Base-by-base conservation (phyloP, 306 rosid genomes). In the Dalbergia cultrata region DNA sequence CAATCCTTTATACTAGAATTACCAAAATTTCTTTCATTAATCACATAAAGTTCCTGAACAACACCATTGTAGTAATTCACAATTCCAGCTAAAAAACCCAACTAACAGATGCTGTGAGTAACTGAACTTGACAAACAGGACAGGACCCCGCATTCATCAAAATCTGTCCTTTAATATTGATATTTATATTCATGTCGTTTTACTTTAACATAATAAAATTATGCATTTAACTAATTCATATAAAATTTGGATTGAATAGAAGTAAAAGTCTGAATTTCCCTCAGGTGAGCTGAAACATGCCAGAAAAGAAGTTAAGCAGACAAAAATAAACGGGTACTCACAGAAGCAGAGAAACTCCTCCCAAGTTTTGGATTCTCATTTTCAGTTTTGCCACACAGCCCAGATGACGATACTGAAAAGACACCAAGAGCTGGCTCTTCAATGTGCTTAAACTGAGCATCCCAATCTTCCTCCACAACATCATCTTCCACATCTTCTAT, bases 401-500 rank as follows among this genome's bases (percentile, higher is more conserved):
- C 88, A 43, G 69, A 61, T 8, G 89, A 34, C 5, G 81, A 37
- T 10, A 75, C 17, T 4, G 88, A 49, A 17, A 87, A 82, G 50
- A 75, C 58, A 76, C 89, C 94, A 49, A 85, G 72, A 26, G 81
- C 49, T 8, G 97, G 91, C 9, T 87, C 91, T 34, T 93, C 97
- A 49, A 88, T 77, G 49, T 18, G 43, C 19, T 89, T 89, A 16
- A 93, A 81, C 60, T 85, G 82, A 33, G 87, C 76, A 76, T 74
- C 82, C 97, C 97, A 93, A 82, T 90, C 93, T 21, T 85, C 87
- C 17, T 76, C 92, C 56, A 35, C 80, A 47, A 61, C 78, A 77
- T 72, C 77, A 66, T 37, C 74, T 71, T 88, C 97, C 73, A 85
- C 79, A 80, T 93, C 97, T 70, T 93, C 97, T 71, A 85, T 31